A percentile compares a stretch with the other conserved stretches of the same genome.
phyloP scores from a whole-genome alignment of 768 basidiomycete genomes.

The Tricholoma sp. region DNA sequence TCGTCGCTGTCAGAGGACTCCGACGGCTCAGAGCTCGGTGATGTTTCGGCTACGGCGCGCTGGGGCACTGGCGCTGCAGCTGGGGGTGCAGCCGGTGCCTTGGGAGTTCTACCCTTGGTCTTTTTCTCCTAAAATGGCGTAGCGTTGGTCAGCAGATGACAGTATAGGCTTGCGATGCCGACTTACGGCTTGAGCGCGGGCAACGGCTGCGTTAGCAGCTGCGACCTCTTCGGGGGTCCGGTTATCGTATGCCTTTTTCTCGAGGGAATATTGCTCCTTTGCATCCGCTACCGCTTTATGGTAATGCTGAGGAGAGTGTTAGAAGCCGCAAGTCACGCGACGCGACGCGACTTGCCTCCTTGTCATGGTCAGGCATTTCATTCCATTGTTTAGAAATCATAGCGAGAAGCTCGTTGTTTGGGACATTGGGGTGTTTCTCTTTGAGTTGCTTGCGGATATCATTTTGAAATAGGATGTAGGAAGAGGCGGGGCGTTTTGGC shows the following conservation, averaged over 20 bases:
- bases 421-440: conserved; percentile 54
- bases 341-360: conserved; percentile 53
- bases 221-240: conserved; percentile 43
- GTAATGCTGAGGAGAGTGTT: conserved; percentile 38
- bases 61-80: conserved; percentile 14
- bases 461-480: conserved; percentile 94
- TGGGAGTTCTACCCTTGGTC: conserved; percentile 10
- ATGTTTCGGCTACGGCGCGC: conserved; percentile 19
- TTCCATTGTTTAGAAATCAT: conserved; percentile 76
- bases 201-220: conserved; percentile 39
- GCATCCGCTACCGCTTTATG: conserved; percentile 45
- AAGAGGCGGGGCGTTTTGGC: conserved; percentile 89
- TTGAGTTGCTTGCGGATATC: conserved; percentile 75
- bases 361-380: conserved; percentile 59
- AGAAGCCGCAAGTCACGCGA: background rate
- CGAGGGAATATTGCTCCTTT: conserved; percentile 60
- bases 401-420: conserved; percentile 67
- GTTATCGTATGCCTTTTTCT: conserved; percentile 64
- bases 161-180: background rate
- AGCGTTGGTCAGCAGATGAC: background rate
- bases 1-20: conserved; percentile 30
- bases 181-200: conserved; percentile 35
- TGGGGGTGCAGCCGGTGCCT: conserved; percentile 2
- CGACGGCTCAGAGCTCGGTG: conserved; percentile 23
- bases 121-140: conserved; percentile 18